phyloP scores from a whole-genome alignment of 768 basidiomycete genomes.

The Boletus vermiculosoides region DNA sequence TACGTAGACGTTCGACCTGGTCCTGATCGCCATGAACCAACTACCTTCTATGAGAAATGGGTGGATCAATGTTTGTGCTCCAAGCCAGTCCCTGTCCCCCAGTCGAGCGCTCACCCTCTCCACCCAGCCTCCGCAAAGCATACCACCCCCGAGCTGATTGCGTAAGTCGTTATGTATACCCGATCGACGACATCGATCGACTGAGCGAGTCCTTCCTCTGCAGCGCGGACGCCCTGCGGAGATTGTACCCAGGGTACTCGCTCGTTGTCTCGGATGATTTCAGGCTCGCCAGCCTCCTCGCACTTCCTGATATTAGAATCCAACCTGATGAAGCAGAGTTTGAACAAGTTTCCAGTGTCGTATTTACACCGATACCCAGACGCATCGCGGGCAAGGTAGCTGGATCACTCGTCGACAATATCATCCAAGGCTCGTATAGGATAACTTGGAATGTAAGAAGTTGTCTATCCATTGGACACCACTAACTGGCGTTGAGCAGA shows the following conservation, averaged over 20 bases:
- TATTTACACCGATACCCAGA: slow-evolving; percentile 50
- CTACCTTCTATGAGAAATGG: slow-evolving; percentile 53
- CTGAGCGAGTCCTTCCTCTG: background rate
- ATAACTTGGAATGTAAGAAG: slow-evolving; percentile 57
- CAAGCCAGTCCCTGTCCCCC: background rate
- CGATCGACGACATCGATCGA: slow-evolving; percentile 4
- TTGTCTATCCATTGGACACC: background rate
- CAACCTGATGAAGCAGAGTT: slow-evolving; percentile 47
- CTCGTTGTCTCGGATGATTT: slow-evolving; percentile 52
- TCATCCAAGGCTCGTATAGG: slow-evolving; percentile 55
- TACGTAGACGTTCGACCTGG: slow-evolving; percentile 23
- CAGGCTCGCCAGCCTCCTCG: slow-evolving; percentile 46
- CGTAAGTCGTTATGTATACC: slow-evolving; percentile 34
- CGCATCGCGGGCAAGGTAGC: slow-evolving; percentile 37
- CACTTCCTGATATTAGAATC: slow-evolving; percentile 48
- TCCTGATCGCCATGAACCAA: slow-evolving; percentile 9
- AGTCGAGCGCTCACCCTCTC: slow-evolving; percentile 5
- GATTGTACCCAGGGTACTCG: slow-evolving; percentile 61
- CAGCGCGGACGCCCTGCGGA: slow-evolving; percentile 49
- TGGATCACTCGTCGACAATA: slow-evolving; percentile 52
- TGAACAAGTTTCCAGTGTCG: slow-evolving; percentile 47
- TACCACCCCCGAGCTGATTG: slow-evolving; percentile 43
- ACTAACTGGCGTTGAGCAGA: slow-evolving; percentile 33
- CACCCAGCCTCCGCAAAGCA: slow-evolving; percentile 52
- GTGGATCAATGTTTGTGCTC: slow-evolving; percentile 44